Base-by-base conservation (phyloP, 805 yeast genomes). In the Teunomyces pallodes region DNA sequence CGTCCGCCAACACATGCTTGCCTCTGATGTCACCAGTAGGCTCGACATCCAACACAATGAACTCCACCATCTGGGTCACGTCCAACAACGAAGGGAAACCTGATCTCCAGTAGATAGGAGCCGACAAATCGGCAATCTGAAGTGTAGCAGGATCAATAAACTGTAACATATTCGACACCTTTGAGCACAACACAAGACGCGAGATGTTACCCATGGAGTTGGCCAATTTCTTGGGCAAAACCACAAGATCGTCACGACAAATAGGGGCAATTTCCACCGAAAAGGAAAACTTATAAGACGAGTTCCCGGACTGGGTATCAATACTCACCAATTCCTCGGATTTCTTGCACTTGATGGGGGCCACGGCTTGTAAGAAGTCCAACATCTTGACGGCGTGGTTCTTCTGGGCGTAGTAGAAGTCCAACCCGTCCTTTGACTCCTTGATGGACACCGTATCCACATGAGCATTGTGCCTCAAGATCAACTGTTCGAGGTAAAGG, bases 181-280 rank as follows among this genome's bases (percentile, higher is more conserved):
- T 89, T 46, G 88, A 82, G 72, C 99, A 94, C 47, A 94, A 66
- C 9, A 87, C 94, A 54, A 92, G 72, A 64, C 88, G 83, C 30
- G 91, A 76, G 49, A 90, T 87, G 64, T 85, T 85, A 48, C 98
- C 97, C 71, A 89, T 65, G 12, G 87, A 79, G 53, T 82, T 81
- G 5, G 98, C 97, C 56, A 92, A 67, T 62, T 85, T 86, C 64
- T 86, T 85, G 28, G 99, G 99, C 55, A 94, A 74, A 30, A 92
- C 89, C 24, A 94, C 96, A 57, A 94, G 76, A 65, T 95, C 99
- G 64, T 94, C 99, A 68, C 94, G 87, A 80, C 99, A 94, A 38
- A 95, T 83, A 14, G 99, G 99, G 1, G 88, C 96, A 57, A 94
- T 84, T 70, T 94, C 99, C 39, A 92, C 87, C 16, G 97, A 89